Evolutionary conservation across 1,139 yeast genomes (phyloP).

Genomic region (Protomyces lactucae-debilis): DNA sequence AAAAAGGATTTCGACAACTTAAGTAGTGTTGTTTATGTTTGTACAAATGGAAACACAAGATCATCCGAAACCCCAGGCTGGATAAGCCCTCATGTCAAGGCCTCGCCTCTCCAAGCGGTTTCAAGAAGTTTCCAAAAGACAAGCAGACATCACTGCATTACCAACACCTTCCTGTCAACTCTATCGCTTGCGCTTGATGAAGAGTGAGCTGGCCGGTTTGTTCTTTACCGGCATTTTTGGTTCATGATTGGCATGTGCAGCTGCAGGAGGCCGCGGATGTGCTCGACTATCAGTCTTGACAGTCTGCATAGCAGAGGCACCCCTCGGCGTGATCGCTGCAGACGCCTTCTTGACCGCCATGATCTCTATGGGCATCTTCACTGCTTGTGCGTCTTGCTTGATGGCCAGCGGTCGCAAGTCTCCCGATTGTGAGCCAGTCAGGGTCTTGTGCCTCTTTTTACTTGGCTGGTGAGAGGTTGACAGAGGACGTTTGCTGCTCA

Average conservation of each 20-base stretch:
- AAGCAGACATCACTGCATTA: too few relatives aligned
- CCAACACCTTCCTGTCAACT: neutral
- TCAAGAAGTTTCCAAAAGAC: too few relatives aligned
- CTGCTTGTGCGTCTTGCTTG: neutral
- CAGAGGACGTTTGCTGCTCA: neutral
- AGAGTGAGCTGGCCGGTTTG: conserved; percentile 13
- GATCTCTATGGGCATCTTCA: neutral
- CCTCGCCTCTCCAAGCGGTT: too few relatives aligned
- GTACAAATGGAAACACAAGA: neutral
- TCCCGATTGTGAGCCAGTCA: neutral
- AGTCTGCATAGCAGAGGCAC: neutral
- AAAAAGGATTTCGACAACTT: neutral
- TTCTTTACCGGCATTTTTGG: neutral
- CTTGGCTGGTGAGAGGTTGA: neutral
- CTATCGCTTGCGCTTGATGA: conserved; percentile 19
- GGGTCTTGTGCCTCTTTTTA: neutral
- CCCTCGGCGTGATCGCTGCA: neutral
- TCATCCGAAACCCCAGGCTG: neutral
- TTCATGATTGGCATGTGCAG: neutral
- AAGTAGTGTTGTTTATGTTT: neutral
- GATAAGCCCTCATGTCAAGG: neutral
- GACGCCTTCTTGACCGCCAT: neutral
- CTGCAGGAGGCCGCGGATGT: neutral
- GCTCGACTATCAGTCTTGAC: neutral
- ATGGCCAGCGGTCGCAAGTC: neutral